Conservation (phyloP, 257 asterid species). For the Fraxinus quadrangulata region DNA sequence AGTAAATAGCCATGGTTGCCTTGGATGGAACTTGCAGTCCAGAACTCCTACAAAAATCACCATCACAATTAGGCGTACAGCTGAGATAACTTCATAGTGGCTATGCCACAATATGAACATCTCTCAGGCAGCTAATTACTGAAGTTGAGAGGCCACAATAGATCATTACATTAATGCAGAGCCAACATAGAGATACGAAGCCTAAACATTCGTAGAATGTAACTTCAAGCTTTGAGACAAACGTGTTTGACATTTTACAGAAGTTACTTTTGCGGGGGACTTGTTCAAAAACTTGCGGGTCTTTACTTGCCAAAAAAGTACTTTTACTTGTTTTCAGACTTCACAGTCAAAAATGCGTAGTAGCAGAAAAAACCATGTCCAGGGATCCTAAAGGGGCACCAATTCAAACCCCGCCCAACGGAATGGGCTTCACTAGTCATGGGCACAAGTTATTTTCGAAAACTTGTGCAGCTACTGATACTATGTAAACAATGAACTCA, state of each 20-base stretch:
- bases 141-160: neutral
- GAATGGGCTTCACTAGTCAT: neutral
- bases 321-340: neutral
- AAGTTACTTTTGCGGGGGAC: neutral
- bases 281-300: neutral
- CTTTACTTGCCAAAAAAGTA: neutral
- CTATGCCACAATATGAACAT: neutral
- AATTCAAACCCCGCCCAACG: neutral
- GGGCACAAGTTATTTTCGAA: neutral
- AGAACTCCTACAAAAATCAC: constrained; percentile 64
- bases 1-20: constrained; percentile 96
- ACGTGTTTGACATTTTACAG: neutral
- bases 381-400: neutral
- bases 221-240: neutral
- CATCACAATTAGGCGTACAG: neutral
- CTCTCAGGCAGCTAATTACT: neutral
- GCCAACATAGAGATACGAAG: neutral
- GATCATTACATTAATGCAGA: neutral
- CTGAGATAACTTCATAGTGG: constrained; percentile 9
- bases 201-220: no score
- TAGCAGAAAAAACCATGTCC: neutral
- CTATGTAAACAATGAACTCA: neutral
- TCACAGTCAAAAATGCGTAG: neutral
- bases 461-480: neutral
- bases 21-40: constrained; percentile 96